phyloP scores from a whole-genome alignment of 2,329 filamentous ascomycete genomes.

The Aspergillus aculeatinus region DNA sequence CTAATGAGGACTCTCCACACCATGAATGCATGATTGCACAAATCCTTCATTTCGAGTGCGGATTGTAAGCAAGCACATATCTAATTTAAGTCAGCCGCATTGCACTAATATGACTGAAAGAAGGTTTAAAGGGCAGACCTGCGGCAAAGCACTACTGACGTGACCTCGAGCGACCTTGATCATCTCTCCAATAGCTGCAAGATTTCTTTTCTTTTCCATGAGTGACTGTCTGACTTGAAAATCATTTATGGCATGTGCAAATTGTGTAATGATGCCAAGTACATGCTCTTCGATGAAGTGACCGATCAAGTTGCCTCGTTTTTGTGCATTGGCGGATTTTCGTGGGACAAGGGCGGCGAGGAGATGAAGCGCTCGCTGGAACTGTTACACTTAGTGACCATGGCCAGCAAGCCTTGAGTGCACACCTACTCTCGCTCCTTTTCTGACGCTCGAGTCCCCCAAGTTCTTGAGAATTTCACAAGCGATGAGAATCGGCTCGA shows the following conservation, averaged over 20 bases:
- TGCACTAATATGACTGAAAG: not conserved
- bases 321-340: conserved; percentile 47
- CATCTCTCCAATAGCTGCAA: conserved; percentile 85
- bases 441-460: conserved; percentile 62
- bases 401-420: not conserved
- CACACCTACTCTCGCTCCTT: conserved; percentile 55
- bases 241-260: conserved; percentile 77
- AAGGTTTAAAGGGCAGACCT: conserved; percentile 55
- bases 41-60: conserved; percentile 69
- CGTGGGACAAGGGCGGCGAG: conserved; percentile 54
- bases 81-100: conserved; percentile 43
- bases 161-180: conserved; percentile 71
- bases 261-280: conserved; percentile 78
- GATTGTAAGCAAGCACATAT: conserved; percentile 91
- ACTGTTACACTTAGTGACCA: conserved; percentile 26
- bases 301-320: conserved; percentile 60
- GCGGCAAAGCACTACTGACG: conserved; percentile 77
- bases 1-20: conserved; percentile 81
- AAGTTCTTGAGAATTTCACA: conserved; percentile 80
- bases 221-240: conserved; percentile 55
- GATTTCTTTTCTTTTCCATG: conserved; percentile 71
- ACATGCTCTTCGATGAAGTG: conserved; percentile 80
- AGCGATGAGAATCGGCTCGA: conserved; percentile 72
- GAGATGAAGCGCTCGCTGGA: conserved; percentile 53
- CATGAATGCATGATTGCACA: conserved; percentile 76